Base-by-base conservation (phyloP, 2,329 filamentous ascomycete genomes). In the Beauveria asiatica region DNA sequence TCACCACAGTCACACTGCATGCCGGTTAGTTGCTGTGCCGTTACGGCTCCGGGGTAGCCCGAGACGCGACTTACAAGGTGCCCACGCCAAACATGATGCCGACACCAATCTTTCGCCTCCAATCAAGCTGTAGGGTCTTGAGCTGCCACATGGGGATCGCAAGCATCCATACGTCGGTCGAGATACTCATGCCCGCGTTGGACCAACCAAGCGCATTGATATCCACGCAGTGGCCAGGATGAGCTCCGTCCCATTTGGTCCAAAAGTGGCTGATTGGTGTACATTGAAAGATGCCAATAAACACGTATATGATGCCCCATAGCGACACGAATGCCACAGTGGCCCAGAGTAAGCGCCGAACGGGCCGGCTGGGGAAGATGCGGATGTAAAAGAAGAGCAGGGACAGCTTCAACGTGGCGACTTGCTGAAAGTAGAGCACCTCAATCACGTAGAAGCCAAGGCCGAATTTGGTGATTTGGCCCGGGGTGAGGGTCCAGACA, bases 61-160 rank as follows among this genome's bases (percentile, higher is more conserved):
- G n/a, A 3, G 21, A 1, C 3, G 30, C 1, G 63, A 64, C 72
- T 67, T 55, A 74, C 72, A 75, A 74, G 1, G 72, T 68, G 42
- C 78, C 77, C 1, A 78, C 70, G 4, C 71, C 67, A 49, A 80
- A 78, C 73, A 80, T 78, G 39, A 75, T 63, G 0, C 67, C 65
- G 0, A 79, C 70, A 4, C 72, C 72, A 27, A 76, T 61, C 65
- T 79, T 80, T 66, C 76, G 77, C 65, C 72, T 74, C 65, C 70
- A 73, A 17, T 72, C 70, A 2, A 72, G 62, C 2, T 67, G 67
- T 25, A 80, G 64, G 0, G 65, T 65, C 5, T 68, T 61, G 0
- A 80, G 63, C 21, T 74, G 70, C 25, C 70, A 71, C 23, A 79
- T 65, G 0, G 77, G 76, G 0, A 79, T 64, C 0, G 67, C 70